Conservation (phyloP, 306 rosid species). For the Pterocarpus santalinus region DNA sequence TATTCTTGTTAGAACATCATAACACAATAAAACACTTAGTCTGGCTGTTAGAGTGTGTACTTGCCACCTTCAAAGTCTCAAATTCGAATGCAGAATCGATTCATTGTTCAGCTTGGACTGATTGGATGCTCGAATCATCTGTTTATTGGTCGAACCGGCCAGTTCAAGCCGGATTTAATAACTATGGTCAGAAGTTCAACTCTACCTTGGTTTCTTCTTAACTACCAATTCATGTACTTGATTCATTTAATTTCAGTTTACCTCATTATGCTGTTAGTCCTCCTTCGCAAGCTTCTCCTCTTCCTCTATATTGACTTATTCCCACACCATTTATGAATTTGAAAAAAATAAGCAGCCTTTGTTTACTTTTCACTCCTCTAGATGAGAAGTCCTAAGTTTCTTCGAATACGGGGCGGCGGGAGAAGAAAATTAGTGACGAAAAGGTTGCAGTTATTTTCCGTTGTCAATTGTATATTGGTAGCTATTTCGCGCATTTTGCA, state of each 20-base stretch:
- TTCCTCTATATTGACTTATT: slow-evolving; percentile 20
- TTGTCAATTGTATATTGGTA: background rate
- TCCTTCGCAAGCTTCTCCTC: background rate
- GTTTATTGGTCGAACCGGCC: too few species aligned
- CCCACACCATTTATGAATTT: background rate
- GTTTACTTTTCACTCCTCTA: slow-evolving; percentile 49
- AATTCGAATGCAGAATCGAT: too few species aligned
- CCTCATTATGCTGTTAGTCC: background rate
- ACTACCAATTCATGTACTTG: background rate
- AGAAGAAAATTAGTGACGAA: slow-evolving; percentile 23
- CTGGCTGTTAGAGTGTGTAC: too few species aligned
- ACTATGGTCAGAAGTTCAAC: too few species aligned
- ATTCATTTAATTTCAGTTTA: background rate
- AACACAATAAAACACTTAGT: too few species aligned
- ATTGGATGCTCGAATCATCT: too few species aligned
- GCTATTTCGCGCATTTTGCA: background rate
- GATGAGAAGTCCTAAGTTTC: slow-evolving; percentile 27
- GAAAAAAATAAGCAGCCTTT: background rate
- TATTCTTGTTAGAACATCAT: too few species aligned
- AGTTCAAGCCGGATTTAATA: too few species aligned
- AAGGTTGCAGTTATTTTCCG: background rate
- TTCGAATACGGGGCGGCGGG: slow-evolving; percentile 17
- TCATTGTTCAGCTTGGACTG: too few species aligned
- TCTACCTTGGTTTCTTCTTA: background rate
- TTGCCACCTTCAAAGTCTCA: too few species aligned